Base-by-base conservation (phyloP, 2,329 filamentous ascomycete species). In the Tolypocladium tundrense region DNA sequence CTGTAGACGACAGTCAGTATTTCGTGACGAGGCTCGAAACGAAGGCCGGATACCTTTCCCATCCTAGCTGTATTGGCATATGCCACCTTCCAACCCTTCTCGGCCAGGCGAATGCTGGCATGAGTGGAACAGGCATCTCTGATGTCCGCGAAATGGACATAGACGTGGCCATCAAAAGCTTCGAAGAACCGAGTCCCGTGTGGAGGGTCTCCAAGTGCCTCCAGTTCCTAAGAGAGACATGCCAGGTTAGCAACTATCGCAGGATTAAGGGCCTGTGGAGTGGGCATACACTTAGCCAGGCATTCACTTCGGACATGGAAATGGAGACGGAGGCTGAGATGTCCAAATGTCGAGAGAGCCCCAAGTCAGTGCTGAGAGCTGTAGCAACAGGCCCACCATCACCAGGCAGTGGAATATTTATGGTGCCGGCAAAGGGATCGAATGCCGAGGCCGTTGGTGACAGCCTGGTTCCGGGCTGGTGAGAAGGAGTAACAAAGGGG, bases 391-490 rank as follows among this genome's bases (percentile, higher is more conserved):
- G 68, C 8, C 64, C 64, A 10, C 56, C 61, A 24, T 66, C 65
- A 39, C 61, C 62, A 27, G 58, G 27, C 7, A 65, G 57, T 8
- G 64, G 60, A 1, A 64, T 58, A 1, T 63, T 59, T 1, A 60
- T 60, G 1, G 55, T 53, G 5, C 64, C 57, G 4, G 58, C 43
- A 40, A 66, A 65, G 1, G 86, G 86, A 19, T 78, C 81, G 63
- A 89, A 89, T 1, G 77, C 67, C 1, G 80, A 82, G 1, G 86
- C 85, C 8, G 81, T 86, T 1, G 87, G 83, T 4, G 86, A 88
- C 27, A 90, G 72, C 62, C 82, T 80, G 9, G 66, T 69, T 6
- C 53, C 71, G 59, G 54, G 64, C 37, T 63, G 75, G 71, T 65
- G 60, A 10, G 59, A 56, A 16, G 64, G 67, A 2, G 77, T 79